A percentile compares a stretch with the other conserved stretches of the same genome.
phyloP scores from a whole-genome alignment of 2,329 filamentous ascomycete genomes.

The Neofusicoccum ribis region DNA sequence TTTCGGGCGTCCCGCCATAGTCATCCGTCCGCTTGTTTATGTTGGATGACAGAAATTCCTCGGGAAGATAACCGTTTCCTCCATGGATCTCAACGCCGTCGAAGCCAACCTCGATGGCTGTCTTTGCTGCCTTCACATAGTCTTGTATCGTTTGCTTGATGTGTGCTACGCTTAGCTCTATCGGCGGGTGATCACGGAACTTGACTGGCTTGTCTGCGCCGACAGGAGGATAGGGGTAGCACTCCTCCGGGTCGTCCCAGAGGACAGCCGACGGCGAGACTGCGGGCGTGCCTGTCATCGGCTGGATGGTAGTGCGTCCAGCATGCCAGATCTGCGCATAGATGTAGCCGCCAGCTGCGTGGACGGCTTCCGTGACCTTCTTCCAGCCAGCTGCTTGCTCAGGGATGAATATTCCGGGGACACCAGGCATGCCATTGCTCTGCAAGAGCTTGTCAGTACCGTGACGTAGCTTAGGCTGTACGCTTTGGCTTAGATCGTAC shows the following conservation, averaged over 20 bases:
- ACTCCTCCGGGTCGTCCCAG: conserved; percentile 48
- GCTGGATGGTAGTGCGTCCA: conserved; percentile 45
- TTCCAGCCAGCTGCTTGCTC: conserved; percentile 54
- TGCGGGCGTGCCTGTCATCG: conserved; percentile 40
- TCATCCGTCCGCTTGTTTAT: conserved; percentile 52
- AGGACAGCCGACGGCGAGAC: conserved; percentile 46
- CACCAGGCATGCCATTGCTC: conserved; percentile 33
- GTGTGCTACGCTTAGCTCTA: conserved; percentile 45
- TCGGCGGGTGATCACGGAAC: conserved; percentile 37
- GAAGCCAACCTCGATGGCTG: conserved; percentile 58
- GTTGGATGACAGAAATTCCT: conserved; percentile 54
- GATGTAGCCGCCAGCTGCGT: conserved; percentile 53
- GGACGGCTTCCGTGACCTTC: conserved; percentile 52
- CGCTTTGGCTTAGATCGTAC: conserved; percentile 26
- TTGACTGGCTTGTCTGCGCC: conserved; percentile 35
- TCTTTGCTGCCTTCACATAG: conserved; percentile 48
- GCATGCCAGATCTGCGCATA: conserved; percentile 49
- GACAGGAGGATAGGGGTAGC: conserved; percentile 42
- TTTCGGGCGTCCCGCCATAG: conserved; percentile 54
- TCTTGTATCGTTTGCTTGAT: conserved; percentile 45
- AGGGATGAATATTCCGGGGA: conserved; percentile 33
- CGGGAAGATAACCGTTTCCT: conserved; percentile 54
- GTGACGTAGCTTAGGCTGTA: neutral
- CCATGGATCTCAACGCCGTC: conserved; percentile 54
- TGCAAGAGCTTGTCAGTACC: neutral